Evolutionary conservation across 768 basidiomycete genomes (phyloP).

Genomic region (Tubosaeta sp.): DNA sequence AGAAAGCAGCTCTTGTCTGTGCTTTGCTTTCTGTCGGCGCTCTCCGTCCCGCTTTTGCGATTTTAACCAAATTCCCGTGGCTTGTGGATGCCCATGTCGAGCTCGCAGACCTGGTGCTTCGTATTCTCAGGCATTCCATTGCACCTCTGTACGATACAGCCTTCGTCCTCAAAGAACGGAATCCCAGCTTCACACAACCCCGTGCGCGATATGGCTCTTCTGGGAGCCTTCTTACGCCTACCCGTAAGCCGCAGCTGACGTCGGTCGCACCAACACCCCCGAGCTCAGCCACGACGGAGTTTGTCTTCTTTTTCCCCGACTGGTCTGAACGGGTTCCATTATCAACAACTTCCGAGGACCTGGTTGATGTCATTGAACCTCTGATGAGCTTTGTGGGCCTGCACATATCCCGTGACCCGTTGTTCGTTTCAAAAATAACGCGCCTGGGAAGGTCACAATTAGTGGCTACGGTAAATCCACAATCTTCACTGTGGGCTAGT

Average conservation of each 20-base stretch:
- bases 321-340: constrained; percentile 73
- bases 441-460: constrained; percentile 71
- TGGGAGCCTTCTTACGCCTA: constrained; percentile 47
- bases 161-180: constrained; percentile 55
- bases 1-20: constrained; percentile 73
- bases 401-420: constrained; percentile 73
- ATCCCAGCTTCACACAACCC: constrained; percentile 57
- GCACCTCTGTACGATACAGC: constrained; percentile 55
- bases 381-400: constrained; percentile 76
- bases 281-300: constrained; percentile 66
- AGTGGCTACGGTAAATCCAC: constrained; percentile 44
- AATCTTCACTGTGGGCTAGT: not conserved
- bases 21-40: constrained; percentile 88
- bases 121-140: constrained; percentile 67
- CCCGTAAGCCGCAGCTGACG: constrained; percentile 66
- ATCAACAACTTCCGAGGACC: constrained; percentile 60
- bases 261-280: constrained; percentile 79
- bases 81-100: constrained; percentile 76
- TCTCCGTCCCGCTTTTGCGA: constrained; percentile 67
- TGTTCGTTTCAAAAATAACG: constrained; percentile 75
- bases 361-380: constrained; percentile 73
- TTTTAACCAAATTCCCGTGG: constrained; percentile 84
- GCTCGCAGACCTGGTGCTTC: constrained; percentile 82
- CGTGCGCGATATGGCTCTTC: constrained; percentile 60
- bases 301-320: constrained; percentile 87